Evolutionary conservation across 768 basidiomycete genomes (phyloP).

Genomic region (Calocera cornea): DNA sequence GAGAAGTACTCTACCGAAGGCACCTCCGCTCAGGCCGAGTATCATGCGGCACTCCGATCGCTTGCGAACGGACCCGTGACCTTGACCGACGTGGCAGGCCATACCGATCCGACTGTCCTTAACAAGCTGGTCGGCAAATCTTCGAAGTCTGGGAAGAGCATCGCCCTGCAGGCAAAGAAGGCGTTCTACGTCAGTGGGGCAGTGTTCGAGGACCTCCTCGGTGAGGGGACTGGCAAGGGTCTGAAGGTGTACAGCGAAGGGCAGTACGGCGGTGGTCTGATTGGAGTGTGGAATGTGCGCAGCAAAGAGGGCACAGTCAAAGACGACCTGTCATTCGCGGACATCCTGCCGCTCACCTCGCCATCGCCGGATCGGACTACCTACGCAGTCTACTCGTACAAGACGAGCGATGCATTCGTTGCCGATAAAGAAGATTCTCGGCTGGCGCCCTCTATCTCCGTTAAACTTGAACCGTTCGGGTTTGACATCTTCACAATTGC

Average conservation of each 20-base stretch:
- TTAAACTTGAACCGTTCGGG: constrained; percentile 9
- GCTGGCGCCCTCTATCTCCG: neutral
- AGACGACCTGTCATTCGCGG: neutral
- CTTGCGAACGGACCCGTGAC: constrained; percentile 12
- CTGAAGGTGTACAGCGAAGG: constrained; percentile 10
- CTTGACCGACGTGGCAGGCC: constrained; percentile 10
- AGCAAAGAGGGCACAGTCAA: constrained; percentile 9
- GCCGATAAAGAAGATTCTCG: neutral
- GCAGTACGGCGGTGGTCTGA: constrained; percentile 8
- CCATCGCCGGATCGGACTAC: neutral
- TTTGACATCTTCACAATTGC: constrained; percentile 12
- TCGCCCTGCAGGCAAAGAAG: constrained; percentile 9
- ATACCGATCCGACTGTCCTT: constrained; percentile 11
- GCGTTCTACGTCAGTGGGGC: constrained; percentile 5
- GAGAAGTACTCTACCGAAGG: neutral
- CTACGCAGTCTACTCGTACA: neutral
- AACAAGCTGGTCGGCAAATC: constrained; percentile 10
- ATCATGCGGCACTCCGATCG: constrained; percentile 11
- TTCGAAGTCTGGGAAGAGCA: constrained; percentile 2
- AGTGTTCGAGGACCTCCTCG: constrained; percentile 9
- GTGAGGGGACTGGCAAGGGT: constrained; percentile 8
- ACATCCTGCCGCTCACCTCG: neutral
- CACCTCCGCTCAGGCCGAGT: constrained; percentile 6
- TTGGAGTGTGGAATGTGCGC: constrained; percentile 12
- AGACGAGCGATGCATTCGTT: neutral